Evolutionary conservation across 2,329 filamentous ascomycete species (phyloP).

Genomic region (Trichoderma breve): DNA sequence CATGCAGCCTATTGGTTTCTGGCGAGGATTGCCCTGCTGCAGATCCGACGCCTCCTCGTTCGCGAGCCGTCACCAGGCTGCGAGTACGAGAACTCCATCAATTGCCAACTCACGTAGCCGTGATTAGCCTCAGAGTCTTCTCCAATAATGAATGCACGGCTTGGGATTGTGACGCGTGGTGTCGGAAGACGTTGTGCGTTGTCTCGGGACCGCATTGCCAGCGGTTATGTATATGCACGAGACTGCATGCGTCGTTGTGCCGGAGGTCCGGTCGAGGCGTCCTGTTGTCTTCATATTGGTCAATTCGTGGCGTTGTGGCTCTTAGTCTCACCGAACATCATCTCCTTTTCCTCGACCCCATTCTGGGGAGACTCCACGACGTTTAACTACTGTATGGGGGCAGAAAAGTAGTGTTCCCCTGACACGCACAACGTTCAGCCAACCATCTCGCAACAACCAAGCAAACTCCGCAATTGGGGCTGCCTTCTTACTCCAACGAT

Average conservation of each 20-base stretch:
- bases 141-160: neutral
- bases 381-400: constrained; percentile 1
- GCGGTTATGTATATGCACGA: neutral
- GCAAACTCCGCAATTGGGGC: neutral
- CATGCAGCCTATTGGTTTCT: neutral
- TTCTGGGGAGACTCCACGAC: constrained; percentile 14
- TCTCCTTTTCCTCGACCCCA: constrained; percentile 9
- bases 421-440: neutral
- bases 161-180: neutral
- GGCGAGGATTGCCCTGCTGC: constrained; percentile 1
- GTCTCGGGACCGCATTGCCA: constrained; percentile 7
- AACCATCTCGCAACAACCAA: neutral
- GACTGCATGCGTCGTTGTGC: neutral
- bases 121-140: neutral
- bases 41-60: constrained; percentile 4
- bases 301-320: constrained; percentile 6
- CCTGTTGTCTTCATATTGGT: constrained; percentile 4
- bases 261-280: constrained; percentile 18
- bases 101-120: neutral
- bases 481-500: neutral
- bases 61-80: neutral
- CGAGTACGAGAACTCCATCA: neutral
- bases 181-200: constrained; percentile 9
- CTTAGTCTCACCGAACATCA: constrained; percentile 13
- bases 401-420: constrained; percentile 13